phyloP scores from a whole-genome alignment of 2,329 filamentous ascomycete species.

The Fusarium sp. region DNA sequence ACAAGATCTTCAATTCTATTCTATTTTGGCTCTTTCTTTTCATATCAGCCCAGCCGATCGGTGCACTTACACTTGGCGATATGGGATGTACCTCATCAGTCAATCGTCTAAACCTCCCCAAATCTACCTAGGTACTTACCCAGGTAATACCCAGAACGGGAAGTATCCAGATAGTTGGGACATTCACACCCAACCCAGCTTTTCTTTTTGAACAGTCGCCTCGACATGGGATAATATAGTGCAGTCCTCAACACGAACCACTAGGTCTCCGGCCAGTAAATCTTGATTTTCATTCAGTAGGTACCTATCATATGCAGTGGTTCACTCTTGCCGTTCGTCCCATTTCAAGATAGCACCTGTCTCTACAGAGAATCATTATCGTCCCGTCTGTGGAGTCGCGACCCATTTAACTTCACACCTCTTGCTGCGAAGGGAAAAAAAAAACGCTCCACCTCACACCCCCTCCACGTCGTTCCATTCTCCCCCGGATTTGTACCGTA shows the following conservation, averaged over 20 bases:
- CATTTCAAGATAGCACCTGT: not conserved
- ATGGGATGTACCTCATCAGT: slow-evolving; percentile 6
- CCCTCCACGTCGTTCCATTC: slow-evolving; percentile 33
- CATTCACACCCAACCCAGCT: not conserved
- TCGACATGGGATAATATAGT: not conserved
- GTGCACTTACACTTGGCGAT: not conserved
- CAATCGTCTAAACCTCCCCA: not conserved
- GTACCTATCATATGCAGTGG: not conserved
- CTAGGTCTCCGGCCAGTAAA: not conserved
- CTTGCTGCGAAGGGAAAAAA: not conserved
- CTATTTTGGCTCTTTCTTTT: not conserved
- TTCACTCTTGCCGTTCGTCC: not conserved
- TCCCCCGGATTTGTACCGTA: slow-evolving; percentile 39
- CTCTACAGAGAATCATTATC: slow-evolving; percentile 27
- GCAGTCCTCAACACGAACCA: not conserved
- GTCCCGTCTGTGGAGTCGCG: slow-evolving; percentile 25
- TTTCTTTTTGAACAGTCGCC: not conserved
- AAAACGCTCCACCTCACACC: slow-evolving; percentile 21
- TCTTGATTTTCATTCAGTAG: not conserved
- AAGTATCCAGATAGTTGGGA: slow-evolving; percentile 17
- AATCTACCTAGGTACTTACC: not conserved
- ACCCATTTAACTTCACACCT: slow-evolving; percentile 3
- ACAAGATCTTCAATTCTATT: slow-evolving; percentile 7
- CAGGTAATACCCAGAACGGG: not conserved
- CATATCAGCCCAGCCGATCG: not conserved